These are phyloP conservation scores for Graphium sp. DNA, from an alignment of 2,329 filamentous ascomycete species.

Conservation along the genomic window DNA sequence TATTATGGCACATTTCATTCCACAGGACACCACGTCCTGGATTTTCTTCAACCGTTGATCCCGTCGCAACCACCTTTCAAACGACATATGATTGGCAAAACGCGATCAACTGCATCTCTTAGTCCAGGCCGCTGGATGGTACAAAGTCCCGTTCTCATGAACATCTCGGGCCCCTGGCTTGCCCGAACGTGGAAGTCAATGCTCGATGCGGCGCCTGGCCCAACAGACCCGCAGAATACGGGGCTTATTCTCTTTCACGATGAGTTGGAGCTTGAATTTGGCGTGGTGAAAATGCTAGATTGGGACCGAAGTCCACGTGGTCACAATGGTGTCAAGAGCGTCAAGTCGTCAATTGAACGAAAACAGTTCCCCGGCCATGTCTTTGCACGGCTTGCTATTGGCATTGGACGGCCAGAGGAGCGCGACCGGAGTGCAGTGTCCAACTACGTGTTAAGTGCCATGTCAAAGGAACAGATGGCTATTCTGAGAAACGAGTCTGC, in stretches of 20 bases:
- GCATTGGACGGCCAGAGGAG: conserved; percentile 68
- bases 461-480: conserved; percentile 34
- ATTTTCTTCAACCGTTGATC: conserved; percentile 34
- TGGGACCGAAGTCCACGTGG: conserved; percentile 50
- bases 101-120: conserved; percentile 29
- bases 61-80: conserved; percentile 29
- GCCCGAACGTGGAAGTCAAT: conserved; percentile 46
- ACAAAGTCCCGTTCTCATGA: conserved; percentile 70
- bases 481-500: too few relatives aligned
- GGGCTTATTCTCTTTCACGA: conserved; percentile 71
- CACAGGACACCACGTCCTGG: conserved; percentile 66
- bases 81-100: conserved; percentile 27
- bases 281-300: conserved; percentile 45
- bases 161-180: conserved; percentile 60
- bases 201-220: conserved; percentile 18
- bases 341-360: conserved; percentile 30
- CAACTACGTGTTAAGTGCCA: conserved; percentile 58
- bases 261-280: conserved; percentile 61
- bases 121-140: conserved; percentile 46
- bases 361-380: conserved; percentile 20
- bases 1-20: conserved; percentile 73
- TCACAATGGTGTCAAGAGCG: conserved; percentile 61
- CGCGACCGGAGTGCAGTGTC: conserved; percentile 53
- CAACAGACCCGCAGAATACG: conserved; percentile 13
- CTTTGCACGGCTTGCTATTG: conserved; percentile 54